Evolutionary conservation across 2,329 filamentous ascomycete genomes (phyloP), one percentile per base, ranked within the genome.

Genomic region (Ophiostoma himal-ulmi): DNA sequence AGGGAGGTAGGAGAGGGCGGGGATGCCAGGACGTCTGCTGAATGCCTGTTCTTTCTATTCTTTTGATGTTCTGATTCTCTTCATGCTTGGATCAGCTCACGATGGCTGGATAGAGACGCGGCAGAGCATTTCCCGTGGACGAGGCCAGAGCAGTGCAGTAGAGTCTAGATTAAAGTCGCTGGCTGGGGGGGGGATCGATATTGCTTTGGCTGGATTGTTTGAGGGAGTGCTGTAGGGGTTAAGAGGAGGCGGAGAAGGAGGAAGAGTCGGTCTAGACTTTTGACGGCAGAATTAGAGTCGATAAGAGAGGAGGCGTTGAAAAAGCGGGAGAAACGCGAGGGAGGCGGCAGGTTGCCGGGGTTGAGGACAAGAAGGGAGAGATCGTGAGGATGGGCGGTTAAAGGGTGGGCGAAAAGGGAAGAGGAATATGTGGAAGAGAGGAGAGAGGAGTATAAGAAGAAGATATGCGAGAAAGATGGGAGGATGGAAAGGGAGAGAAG

Each of bases 101-200:
- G 68, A 69, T 44, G 70, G 67, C 52, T 69, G 62, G 70, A 67
- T 48, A 60, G 36, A 57, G 70, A 69, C n/a, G 67, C 70, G 70
- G 67, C 62, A 60, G 44, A 36, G 41, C 70, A 70, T 70, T 22
- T 57, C 70, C 67, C 41, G 70, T 64, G 13, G 39, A 34, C 36
- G 39, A 41, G n/a, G 39, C 60, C 26, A 17, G 30, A 26, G 60
- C 13, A 64, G 30, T 20, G 34, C 34, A 37, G 20, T 22, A 37
- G 14, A 22, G 52, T 26, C n/a, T 26, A 5, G 8, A 22, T 13
- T 14, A 10, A 10, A 26, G 52, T 57, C n/a, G 52, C 52, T 57
- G 52, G 52, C 52, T 57, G 22, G 52, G 22, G 17, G 22, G 17
- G 20, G 13, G 5, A 22, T 22, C 13, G 52, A 37, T 57, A 20